Evolutionary conservation across 306 rosid species (phyloP), one percentile per base, ranked within the genome.

Genomic region (Lithocarpus polystachyus): DNA sequence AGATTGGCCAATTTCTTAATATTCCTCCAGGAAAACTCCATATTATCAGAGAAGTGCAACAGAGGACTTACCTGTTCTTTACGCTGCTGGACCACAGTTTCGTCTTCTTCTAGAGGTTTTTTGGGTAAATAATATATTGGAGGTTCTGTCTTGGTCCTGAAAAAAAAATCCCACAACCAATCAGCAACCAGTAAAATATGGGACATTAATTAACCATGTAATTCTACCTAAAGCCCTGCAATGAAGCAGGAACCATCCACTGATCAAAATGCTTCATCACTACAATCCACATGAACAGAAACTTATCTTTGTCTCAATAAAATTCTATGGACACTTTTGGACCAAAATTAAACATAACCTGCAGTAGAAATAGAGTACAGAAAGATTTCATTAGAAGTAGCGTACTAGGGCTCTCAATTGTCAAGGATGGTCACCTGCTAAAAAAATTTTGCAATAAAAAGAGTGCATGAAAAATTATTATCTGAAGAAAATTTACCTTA

Each of bases 261-360:
- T 53, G 84, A 86, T 83, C 89, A 89, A 90, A 81, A 84, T 88
- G 90, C 87, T 87, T 91, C 93, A 89, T 83, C 79, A 85, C 83
- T 84, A 86, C 89, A 77, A 90, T 84, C 86, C 92, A 81, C 90
- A 77, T 89, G 97, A 91, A 85, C 86, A 75, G 99, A 95, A 95
- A 91, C 99, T 95, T 95, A 95, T 95, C 99, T 95, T 92, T 71
- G 93, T 87, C 94, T 87, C 88, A 89, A 93, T 88, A 98, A 95
- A 95, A 40, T 40, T 40, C 45, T 93, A 95, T 92, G 99, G 99
- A 95, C 97, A 95, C 98, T 93, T 94, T 94, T 88, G 94, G 98
- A 85, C 94, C 98, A 91, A 91, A 95, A 91, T 84, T 90, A 93
- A 91, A 93, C 91, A 86, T 93, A 95, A 93, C 99, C 99, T 93